phyloP scores from a whole-genome alignment of 345 rosid genomes.

The Aquilaria yunnanensis region DNA sequence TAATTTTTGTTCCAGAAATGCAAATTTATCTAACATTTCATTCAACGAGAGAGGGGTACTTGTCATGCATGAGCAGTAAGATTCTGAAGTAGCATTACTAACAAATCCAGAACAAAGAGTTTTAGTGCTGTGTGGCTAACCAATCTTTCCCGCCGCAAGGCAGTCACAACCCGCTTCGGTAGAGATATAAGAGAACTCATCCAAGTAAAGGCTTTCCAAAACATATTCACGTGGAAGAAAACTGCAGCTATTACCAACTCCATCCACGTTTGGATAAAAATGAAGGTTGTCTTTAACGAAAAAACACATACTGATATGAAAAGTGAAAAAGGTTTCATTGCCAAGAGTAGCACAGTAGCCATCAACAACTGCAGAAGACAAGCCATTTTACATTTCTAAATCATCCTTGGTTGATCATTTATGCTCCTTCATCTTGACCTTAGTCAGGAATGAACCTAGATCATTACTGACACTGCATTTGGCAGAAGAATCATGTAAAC shows the following conservation, averaged over 20 bases:
- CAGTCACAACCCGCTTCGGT: constrained; percentile 50
- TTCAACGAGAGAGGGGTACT: too few relatives aligned
- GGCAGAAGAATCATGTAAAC: too few relatives aligned
- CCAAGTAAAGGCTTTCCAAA: constrained; percentile 42
- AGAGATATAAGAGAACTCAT: constrained; percentile 41
- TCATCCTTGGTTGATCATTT: too few relatives aligned
- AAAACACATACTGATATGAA: constrained; percentile 31
- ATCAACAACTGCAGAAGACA: constrained; percentile 8
- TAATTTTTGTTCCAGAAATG: too few relatives aligned
- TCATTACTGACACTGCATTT: too few relatives aligned
- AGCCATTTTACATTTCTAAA: too few relatives aligned
- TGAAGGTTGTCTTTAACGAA: constrained; percentile 33
- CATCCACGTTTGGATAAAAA: constrained; percentile 39
- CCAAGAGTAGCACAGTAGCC: constrained; percentile 22
- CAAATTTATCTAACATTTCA: too few relatives aligned
- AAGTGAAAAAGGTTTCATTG: constrained; percentile 36
- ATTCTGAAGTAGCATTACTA: too few relatives aligned
- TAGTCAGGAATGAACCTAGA: too few relatives aligned
- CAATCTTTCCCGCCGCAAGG: constrained; percentile 57
- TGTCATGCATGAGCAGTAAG: too few relatives aligned
- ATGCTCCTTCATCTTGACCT: too few relatives aligned
- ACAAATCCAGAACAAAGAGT: too few relatives aligned
- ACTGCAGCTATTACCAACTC: constrained; percentile 45
- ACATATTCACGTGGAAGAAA: constrained; percentile 37
- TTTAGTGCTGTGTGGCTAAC: constrained; percentile 31